phyloP scores from a whole-genome alignment of 805 yeast genomes.

The Candida tallmaniae region DNA sequence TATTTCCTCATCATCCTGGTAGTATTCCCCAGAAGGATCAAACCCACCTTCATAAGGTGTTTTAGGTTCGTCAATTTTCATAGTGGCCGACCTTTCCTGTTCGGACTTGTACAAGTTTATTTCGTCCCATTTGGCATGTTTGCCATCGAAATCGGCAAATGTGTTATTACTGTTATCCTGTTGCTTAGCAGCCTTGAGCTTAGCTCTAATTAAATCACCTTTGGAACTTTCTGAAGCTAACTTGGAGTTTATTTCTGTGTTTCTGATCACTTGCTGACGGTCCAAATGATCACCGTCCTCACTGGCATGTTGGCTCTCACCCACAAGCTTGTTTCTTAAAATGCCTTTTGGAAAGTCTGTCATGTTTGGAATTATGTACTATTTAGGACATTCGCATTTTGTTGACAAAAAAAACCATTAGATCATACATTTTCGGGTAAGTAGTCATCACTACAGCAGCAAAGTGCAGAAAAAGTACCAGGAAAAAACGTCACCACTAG shows the following conservation, averaged over 20 bases:
- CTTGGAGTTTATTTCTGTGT: slow-evolving; percentile 72
- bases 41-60: slow-evolving; percentile 93
- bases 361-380: no score
- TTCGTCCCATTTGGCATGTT: slow-evolving; percentile 79
- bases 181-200: slow-evolving; percentile 36
- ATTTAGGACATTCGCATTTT: no score
- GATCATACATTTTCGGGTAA: no score
- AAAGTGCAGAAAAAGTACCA: no score
- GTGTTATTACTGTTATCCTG: slow-evolving; percentile 5
- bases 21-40: slow-evolving; percentile 76
- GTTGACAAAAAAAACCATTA: no score
- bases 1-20: slow-evolving; percentile 57
- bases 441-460: no score
- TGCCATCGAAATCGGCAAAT: slow-evolving; percentile 9
- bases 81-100: slow-evolving; percentile 65
- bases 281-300: slow-evolving; percentile 30
- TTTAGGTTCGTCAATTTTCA: slow-evolving; percentile 91
- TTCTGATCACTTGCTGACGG: slow-evolving; percentile 71
- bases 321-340: slow-evolving; percentile 44
- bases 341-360: slow-evolving; percentile 38
- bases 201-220: slow-evolving; percentile 45
- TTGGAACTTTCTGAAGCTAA: slow-evolving; percentile 27
- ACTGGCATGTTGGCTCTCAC: slow-evolving; percentile 9
- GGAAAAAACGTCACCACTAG: no score
- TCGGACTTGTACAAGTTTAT: slow-evolving; percentile 69